A percentile compares a stretch with the other conserved stretches of the same genome.
Conservation (phyloP, 768 basidiomycete genomes). For the Mycena metata region DNA sequence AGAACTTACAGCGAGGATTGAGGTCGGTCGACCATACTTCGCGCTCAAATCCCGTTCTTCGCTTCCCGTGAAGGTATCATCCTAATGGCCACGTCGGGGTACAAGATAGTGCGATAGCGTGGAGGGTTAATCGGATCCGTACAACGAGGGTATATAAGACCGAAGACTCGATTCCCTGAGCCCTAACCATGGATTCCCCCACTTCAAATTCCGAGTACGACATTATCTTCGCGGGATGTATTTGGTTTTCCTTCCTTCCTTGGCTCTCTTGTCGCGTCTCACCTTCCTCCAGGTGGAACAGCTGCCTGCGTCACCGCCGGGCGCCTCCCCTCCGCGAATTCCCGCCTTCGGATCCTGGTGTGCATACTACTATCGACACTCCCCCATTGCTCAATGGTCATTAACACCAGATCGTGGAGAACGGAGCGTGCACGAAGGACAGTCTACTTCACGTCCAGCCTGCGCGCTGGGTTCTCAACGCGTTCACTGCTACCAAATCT, state of each 20-base stretch:
- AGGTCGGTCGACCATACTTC: too few species aligned
- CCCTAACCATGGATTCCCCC: too few species aligned
- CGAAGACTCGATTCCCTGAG: too few species aligned
- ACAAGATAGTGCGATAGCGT: too few species aligned
- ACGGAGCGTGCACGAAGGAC: neutral
- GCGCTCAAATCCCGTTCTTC: too few species aligned
- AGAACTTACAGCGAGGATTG: too few species aligned
- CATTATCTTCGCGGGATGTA: constrained; percentile 20
- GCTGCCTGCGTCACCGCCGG: constrained; percentile 11
- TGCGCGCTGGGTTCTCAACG: neutral
- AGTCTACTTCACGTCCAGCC: constrained; percentile 2
- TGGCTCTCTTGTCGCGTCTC: neutral
- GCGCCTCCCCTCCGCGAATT: constrained; percentile 5
- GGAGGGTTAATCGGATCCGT: too few species aligned
- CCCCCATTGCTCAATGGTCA: too few species aligned
- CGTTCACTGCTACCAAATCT: neutral
- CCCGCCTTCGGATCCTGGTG: constrained; percentile 8
- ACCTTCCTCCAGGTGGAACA: constrained; percentile 3
- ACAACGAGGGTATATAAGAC: too few species aligned
- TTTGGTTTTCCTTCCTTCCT: neutral
- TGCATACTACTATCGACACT: neutral
- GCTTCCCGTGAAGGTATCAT: too few species aligned
- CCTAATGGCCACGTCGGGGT: too few species aligned
- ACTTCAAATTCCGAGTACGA: too few species aligned
- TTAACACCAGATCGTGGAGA: constrained; percentile 8